These are phyloP conservation scores for Aegilops speltoides DNA, from an alignment of 176 grass and related monocot genomes.

Conservation along the genomic window DNA sequence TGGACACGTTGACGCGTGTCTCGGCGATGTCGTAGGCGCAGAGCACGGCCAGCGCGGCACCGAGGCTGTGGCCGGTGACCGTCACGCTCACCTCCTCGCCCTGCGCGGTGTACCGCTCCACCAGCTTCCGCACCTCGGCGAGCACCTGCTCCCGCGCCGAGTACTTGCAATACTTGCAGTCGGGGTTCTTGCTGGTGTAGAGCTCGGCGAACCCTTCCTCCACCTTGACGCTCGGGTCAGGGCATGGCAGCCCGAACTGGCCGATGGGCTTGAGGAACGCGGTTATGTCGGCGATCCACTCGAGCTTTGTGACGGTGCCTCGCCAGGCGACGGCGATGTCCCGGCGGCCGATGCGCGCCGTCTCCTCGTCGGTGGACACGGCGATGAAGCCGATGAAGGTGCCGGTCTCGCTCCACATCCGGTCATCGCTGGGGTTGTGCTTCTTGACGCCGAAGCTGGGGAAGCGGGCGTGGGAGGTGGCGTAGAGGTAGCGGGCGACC, in stretches of 20 bases:
- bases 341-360: constrained; percentile 50
- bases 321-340: constrained; percentile 72
- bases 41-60: constrained; percentile 58
- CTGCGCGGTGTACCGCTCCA: constrained; percentile 23
- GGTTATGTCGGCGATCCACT: constrained; percentile 69
- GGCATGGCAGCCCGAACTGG: constrained; percentile 37
- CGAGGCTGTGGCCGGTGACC: constrained; percentile 72
- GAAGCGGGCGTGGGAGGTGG: constrained; percentile 30
- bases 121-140: constrained; percentile 60
- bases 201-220: constrained; percentile 56
- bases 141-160: constrained; percentile 70
- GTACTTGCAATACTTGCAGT: constrained; percentile 59
- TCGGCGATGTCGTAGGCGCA: constrained; percentile 73
- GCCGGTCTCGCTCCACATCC: constrained; percentile 57
- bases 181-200: constrained; percentile 53
- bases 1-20: constrained; percentile 23
- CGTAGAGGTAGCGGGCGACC: constrained; percentile 53
- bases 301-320: constrained; percentile 59
- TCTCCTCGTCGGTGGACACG: constrained; percentile 27
- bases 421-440: background rate
- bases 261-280: constrained; percentile 1
- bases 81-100: constrained; percentile 74
- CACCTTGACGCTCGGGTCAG: constrained; percentile 47
- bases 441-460: background rate
- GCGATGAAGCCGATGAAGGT: constrained; percentile 82